phyloP scores from a whole-genome alignment of 495 filamentous ascomycete genomes.

The Peziza echinospora region DNA sequence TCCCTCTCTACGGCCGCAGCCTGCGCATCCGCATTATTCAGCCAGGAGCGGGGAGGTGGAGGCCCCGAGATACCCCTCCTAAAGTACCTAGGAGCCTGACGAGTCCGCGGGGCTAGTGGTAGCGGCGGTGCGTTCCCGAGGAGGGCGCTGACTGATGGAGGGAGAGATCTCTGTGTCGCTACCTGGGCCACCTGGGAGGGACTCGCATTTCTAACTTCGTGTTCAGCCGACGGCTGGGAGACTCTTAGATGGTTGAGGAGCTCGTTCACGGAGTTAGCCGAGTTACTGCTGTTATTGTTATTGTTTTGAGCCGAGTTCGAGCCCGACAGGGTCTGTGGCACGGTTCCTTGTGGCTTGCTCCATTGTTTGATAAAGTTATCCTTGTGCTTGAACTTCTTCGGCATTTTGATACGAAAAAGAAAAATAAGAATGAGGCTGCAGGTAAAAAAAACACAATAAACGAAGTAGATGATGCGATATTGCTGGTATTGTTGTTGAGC shows the following conservation, averaged over 20 bases:
- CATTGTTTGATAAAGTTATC: too few relatives aligned
- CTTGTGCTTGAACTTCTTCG: too few relatives aligned
- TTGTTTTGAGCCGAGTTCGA: not conserved
- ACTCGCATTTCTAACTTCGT: not conserved
- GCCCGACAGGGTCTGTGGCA: not conserved
- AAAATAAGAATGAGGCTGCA: too few relatives aligned
- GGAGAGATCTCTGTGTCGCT: not conserved
- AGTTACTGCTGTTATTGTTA: not conserved
- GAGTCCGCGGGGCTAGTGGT: not conserved
- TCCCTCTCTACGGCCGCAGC: not conserved
- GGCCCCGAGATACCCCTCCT: not conserved
- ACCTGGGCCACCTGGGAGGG: not conserved
- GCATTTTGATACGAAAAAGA: too few relatives aligned
- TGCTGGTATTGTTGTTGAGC: too few relatives aligned
- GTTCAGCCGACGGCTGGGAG: constrained; percentile 18
- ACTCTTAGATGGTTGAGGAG: constrained; percentile 29
- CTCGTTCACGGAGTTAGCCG: constrained; percentile 25
- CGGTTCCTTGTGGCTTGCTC: not conserved
- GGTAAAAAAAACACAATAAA: too few relatives aligned
- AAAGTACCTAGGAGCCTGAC: not conserved
- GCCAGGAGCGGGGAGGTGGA: not conserved
- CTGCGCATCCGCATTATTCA: not conserved
- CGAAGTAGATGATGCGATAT: too few relatives aligned
- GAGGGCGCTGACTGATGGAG: not conserved
- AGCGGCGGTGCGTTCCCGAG: not conserved